Evolutionary conservation across 148 eudicot species (phyloP), one percentile per base, ranked within the genome.

Genomic region (Fagopyrum homotropicum): DNA sequence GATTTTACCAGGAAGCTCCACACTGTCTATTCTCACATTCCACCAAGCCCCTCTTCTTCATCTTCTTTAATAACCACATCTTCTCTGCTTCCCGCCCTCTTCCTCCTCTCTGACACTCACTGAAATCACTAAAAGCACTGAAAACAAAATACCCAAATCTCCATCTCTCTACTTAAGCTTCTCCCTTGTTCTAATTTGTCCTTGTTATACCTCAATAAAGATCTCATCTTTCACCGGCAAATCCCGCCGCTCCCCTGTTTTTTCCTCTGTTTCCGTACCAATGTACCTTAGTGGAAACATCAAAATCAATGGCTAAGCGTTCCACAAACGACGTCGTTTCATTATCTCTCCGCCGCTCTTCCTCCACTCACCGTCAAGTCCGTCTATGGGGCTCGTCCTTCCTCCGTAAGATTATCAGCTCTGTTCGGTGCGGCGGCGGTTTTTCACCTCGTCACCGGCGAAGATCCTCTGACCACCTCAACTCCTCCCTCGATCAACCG

Each of bases 351-450:
- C 9, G 4, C 47, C 71, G 71, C 19, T 66, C 47, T 46, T 66
- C 47, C 71, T 66, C 71, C 69, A 35, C 45, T 17, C 71, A 66
- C 71, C 71, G 46, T 12, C 52, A 9, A 6, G 6, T 49, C 52
- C 52, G 52, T 19, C 71, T 4, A 5, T 66, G 71, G 47, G 3
- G 45, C 9, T 66, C 80, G 72, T 70, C 87, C 12, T 75, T 87
- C 76, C 88, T 88, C 72, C 89, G 90, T 1, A 80, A 69, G 30
- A 78, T 90, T 64, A 45, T 90, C 26, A 80, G 84, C 80, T 75
- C 87, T 75, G 40, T 89, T 72, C 79, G 88, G 45, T 89, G 97
- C 80, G 87, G 96, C 43, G 87, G 84, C 48, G 59, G 76, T 44
- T 43, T 12, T 19, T 30, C 76, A 45, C n/a, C 47, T 75, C 75